Base-by-base conservation (phyloP, 257 asterid species). In the Gentiana straminea region DNA sequence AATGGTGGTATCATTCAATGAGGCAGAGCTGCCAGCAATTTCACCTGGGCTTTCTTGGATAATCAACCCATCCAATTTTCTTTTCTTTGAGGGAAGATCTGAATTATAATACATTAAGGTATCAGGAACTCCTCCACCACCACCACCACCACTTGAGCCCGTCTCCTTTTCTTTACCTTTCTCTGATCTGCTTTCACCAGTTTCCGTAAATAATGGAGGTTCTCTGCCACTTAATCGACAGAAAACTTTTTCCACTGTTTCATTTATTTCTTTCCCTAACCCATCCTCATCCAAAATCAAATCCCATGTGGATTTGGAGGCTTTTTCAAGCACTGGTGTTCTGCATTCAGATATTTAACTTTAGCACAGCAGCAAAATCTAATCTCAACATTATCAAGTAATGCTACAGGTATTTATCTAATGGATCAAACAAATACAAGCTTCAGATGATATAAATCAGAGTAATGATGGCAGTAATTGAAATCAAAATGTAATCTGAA, bases 321-420 rank as follows among this genome's bases (percentile, higher is more conserved):
- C 98, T 78, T 91, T 91, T 77, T 91, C 98, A 13, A 91, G 95
- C 64, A 83, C 98, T 53, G 98, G 85, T 59, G 83, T 71, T 78
- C 98, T 87, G 83, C 80, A 77, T 59, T 41, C 10, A 41, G 46
- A 41, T 24, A 24, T 41, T 41, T 41, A 5, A 41, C 46, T 41
- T 41, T 7, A 41, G 5, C 46, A 5, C 46, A 41, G 46, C 2
- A 41, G 46, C 46, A 41, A 41, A 41, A 41, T 5, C 46, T 10
- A 5, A 7, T 5, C 9, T 5, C 7, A 41, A 41, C 9, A 1
- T 41, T 41, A 41, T 41, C 10, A 41, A 41, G 46, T 41, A 24
- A 24, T 24, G 24, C 24, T 41, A 41, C 46, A 41, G 7, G 9
- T 41, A 1, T 1, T 7, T 10, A 41, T 41, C 8, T 10, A 41